These are phyloP conservation scores for Postia placenta DNA, from an alignment of 768 basidiomycete genomes.

Conservation along the genomic window DNA sequence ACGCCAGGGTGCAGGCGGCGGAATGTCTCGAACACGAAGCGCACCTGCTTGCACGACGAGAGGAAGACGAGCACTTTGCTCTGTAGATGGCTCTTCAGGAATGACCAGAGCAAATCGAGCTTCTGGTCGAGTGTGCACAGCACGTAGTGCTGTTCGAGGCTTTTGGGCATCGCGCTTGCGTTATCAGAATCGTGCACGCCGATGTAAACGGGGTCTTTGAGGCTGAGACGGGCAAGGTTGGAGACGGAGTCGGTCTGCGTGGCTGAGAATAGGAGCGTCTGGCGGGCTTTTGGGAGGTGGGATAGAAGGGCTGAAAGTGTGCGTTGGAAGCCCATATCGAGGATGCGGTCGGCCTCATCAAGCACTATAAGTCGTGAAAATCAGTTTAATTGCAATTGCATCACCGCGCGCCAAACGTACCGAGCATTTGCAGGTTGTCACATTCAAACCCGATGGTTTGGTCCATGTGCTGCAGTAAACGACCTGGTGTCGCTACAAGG, in stretches of 20 bases:
- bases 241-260: conserved; percentile 89
- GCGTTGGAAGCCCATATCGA: conserved; percentile 93
- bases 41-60: conserved; percentile 94
- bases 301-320: conserved; percentile 87
- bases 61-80: conserved; percentile 91
- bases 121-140: conserved; percentile 81
- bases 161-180: conserved; percentile 57
- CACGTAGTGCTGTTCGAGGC: conserved; percentile 85
- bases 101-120: conserved; percentile 87
- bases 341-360: conserved; percentile 94
- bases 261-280: conserved; percentile 95
- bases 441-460: conserved; percentile 94
- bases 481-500: conserved; percentile 94
- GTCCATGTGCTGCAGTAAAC: conserved; percentile 96
- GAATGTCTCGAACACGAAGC: conserved; percentile 94
- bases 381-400: too few relatives aligned
- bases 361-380: conserved; percentile 64
- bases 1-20: conserved; percentile 93
- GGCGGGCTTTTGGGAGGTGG: conserved; percentile 86
- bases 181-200: conserved; percentile 50
- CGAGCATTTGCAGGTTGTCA: conserved; percentile 85
- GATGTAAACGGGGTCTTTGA: conserved; percentile 75
- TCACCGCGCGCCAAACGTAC: too few relatives aligned
- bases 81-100: conserved; percentile 91
- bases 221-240: conserved; percentile 85